Evolutionary conservation across 2,329 filamentous ascomycete species (phyloP).

Genomic region (Fusarium illudens): DNA sequence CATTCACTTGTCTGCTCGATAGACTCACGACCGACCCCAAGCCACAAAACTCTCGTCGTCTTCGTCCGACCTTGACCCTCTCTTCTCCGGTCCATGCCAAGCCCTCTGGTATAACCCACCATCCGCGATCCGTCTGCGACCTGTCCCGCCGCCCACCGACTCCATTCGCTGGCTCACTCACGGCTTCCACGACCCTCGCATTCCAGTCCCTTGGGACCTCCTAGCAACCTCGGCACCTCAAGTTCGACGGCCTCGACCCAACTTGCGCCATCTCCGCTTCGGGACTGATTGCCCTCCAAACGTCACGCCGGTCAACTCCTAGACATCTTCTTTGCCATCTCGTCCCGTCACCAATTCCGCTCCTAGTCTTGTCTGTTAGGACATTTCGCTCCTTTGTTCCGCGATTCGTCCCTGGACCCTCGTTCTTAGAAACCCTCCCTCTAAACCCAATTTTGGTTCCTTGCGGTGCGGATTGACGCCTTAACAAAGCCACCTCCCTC

Average conservation of each 20-base stretch:
- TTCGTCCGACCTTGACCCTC: constrained; percentile 9
- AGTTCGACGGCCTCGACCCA: constrained; percentile 27
- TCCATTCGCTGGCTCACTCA: constrained; percentile 33
- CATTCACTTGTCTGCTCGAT: constrained; percentile 21
- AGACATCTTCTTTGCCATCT: constrained; percentile 13
- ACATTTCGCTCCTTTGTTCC: constrained; percentile 18
- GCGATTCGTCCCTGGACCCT: constrained; percentile 17
- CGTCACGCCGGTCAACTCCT: constrained; percentile 29
- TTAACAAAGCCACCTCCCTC: constrained; percentile 31
- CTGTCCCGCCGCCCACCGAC: constrained; percentile 15
- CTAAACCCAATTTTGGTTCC: constrained; percentile 15
- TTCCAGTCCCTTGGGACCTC: constrained; percentile 37
- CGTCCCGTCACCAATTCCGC: constrained; percentile 22
- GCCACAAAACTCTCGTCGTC: constrained; percentile 38
- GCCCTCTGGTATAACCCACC: constrained; percentile 27
- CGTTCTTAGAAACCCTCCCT: constrained; percentile 17
- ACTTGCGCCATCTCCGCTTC: constrained; percentile 34
- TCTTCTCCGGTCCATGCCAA: constrained; percentile 27
- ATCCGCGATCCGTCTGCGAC: constrained; percentile 31
- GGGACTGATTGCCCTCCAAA: constrained; percentile 28
- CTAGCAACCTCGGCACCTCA: constrained; percentile 24
- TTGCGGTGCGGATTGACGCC: constrained; percentile 18
- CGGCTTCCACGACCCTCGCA: constrained; percentile 32
- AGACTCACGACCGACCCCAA: constrained; percentile 34
- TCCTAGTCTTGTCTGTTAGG: constrained; percentile 15